Evolutionary conservation across 495 filamentous ascomycete species (phyloP).

Genomic region (Evansstolkia leycettana): DNA sequence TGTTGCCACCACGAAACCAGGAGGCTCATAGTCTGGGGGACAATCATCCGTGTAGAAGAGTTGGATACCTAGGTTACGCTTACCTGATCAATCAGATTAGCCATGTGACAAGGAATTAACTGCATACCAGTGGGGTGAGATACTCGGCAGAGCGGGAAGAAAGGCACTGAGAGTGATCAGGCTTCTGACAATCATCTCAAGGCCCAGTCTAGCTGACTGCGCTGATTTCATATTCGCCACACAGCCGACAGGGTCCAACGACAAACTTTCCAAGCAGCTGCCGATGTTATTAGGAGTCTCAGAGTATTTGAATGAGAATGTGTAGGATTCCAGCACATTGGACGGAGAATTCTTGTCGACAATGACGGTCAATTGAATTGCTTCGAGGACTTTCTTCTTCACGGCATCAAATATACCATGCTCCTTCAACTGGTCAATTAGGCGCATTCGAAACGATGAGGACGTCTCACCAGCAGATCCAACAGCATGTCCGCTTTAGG

Average conservation of each 20-base stretch:
- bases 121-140: background rate
- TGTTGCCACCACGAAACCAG: conserved; percentile 20
- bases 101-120: background rate
- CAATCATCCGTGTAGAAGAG: conserved; percentile 35
- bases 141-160: conserved; percentile 33
- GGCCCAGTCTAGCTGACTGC: conserved; percentile 18
- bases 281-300: conserved; percentile 5
- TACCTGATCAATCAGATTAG: conserved; percentile 10
- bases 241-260: conserved; percentile 22
- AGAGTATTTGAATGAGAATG: conserved; percentile 36
- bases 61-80: conserved; percentile 28
- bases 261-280: conserved; percentile 17
- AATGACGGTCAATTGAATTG: conserved; percentile 32
- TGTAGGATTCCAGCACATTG: conserved; percentile 37
- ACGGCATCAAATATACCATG: conserved; percentile 35
- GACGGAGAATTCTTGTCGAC: conserved; percentile 21
- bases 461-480: conserved; percentile 24
- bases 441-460: background rate
- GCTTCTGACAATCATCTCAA: conserved; percentile 27
- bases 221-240: conserved; percentile 21
- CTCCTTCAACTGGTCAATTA: conserved; percentile 21
- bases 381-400: conserved; percentile 22
- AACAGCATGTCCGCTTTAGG: conserved; percentile 29
- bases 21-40: conserved; percentile 24
- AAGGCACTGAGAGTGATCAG: conserved; percentile 22